Percentiles rank a stretch among this genome's conserved stretches.
Evolutionary conservation across 2,329 filamentous ascomycete species (phyloP).

Genomic region (Lizonia empirigonia): DNA sequence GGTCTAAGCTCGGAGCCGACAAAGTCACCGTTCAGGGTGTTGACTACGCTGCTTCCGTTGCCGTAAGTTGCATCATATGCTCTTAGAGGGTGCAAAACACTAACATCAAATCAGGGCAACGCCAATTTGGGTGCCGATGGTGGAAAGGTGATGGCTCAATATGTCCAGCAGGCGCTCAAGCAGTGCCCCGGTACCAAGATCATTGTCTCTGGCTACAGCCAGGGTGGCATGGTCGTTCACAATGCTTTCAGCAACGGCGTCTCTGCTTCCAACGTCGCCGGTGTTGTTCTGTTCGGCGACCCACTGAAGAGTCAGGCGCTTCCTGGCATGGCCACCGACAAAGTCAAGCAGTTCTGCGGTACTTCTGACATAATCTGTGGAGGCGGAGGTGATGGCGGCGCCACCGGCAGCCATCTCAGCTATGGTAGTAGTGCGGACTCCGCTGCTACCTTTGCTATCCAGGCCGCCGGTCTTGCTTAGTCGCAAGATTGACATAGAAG

Average conservation of each 20-base stretch:
- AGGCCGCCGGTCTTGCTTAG: conserved; percentile 30
- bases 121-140: conserved; percentile 33
- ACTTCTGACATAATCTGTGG: conserved; percentile 35
- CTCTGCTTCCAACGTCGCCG: conserved; percentile 30
- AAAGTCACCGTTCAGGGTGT: conserved; percentile 42
- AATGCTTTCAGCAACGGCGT: conserved; percentile 36
- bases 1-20: conserved; percentile 32
- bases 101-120: conserved; percentile 30
- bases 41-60: conserved; percentile 37
- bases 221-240: conserved; percentile 45
- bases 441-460: conserved; percentile 36
- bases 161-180: conserved; percentile 31
- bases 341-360: conserved; percentile 39
- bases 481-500: background rate
- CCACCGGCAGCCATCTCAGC: conserved; percentile 36
- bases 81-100: background rate
- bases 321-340: conserved; percentile 22
- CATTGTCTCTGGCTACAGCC: conserved; percentile 41
- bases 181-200: conserved; percentile 42
- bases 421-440: conserved; percentile 36
- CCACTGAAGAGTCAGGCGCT: conserved; percentile 37
- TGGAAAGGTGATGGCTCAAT: conserved; percentile 33
- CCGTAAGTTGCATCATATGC: conserved; percentile 24
- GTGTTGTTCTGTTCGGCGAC: conserved; percentile 39
- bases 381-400: conserved; percentile 30